Evolutionary conservation across 768 basidiomycete species (phyloP).

Genomic region (Mycena filopes): DNA sequence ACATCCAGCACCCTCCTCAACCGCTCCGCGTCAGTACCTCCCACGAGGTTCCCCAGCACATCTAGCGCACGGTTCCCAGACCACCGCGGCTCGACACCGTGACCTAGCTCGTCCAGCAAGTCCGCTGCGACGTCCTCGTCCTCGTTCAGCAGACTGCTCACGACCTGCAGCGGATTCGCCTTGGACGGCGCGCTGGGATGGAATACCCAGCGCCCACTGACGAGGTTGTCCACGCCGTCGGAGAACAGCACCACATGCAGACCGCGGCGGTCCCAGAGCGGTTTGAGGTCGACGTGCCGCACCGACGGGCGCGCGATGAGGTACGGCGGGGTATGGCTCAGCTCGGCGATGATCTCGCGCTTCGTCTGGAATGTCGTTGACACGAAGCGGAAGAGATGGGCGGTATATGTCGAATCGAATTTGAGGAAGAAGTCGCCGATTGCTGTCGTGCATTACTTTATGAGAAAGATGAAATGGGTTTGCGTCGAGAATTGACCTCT

Average conservation of each 20-base stretch:
- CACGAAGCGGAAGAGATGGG: not conserved
- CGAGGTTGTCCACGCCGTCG: not conserved
- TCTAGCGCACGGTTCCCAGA: not conserved
- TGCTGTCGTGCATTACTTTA: too few relatives aligned
- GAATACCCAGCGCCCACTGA: constrained; percentile 1
- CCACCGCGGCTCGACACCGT: not conserved
- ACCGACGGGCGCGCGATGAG: not conserved
- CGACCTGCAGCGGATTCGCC: not conserved
- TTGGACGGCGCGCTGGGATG: not conserved
- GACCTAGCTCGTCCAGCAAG: not conserved
- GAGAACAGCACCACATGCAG: not conserved
- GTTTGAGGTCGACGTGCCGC: not conserved
- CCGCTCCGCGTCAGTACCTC: too few relatives aligned
- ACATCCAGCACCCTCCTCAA: too few relatives aligned
- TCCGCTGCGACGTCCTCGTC: not conserved
- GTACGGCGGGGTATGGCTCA: not conserved
- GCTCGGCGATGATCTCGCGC: not conserved
- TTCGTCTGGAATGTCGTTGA: not conserved
- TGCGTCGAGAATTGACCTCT: not conserved
- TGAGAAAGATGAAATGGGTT: too few relatives aligned
- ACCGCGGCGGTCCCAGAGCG: not conserved
- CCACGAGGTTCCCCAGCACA: too few relatives aligned
- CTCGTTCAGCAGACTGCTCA: not conserved
- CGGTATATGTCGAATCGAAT: not conserved
- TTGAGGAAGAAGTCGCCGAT: constrained; percentile 7